Percentiles rank a stretch among this genome's conserved stretches.
Conservation (phyloP, 2,329 filamentous ascomycete species). For the Fusarium burgessii region DNA sequence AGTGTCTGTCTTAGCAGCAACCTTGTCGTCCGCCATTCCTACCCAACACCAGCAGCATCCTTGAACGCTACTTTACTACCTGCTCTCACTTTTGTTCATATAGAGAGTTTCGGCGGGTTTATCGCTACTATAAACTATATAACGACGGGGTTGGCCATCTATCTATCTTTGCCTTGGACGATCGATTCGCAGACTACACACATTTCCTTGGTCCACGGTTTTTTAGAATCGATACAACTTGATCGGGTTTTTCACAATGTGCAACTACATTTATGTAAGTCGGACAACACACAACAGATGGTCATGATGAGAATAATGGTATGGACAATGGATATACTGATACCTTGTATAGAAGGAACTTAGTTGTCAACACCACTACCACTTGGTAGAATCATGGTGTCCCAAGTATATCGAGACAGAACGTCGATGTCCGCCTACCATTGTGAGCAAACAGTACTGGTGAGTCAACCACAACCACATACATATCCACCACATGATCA, state of each 20-base stretch:
- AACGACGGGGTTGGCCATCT: neutral
- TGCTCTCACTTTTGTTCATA: slow-evolving; percentile 13
- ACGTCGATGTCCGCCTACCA: slow-evolving; percentile 56
- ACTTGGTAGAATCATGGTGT: slow-evolving; percentile 61
- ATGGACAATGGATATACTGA: slow-evolving; percentile 26
- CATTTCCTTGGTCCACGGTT: neutral
- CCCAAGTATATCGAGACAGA: slow-evolving; percentile 60
- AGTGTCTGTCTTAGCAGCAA: slow-evolving; percentile 18
- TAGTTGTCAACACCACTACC: slow-evolving; percentile 64
- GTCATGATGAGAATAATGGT: neutral
- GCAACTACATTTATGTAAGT: slow-evolving; percentile 64
- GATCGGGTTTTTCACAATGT: slow-evolving; percentile 53
- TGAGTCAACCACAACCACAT: slow-evolving; percentile 44
- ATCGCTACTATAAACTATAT: neutral
- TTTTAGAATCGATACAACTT: slow-evolving; percentile 6
- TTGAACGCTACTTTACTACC: slow-evolving; percentile 14
- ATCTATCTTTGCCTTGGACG: neutral
- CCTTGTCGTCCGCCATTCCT: slow-evolving; percentile 14
- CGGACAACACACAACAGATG: neutral
- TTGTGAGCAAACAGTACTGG: slow-evolving; percentile 61
- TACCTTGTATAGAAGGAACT: slow-evolving; percentile 58
- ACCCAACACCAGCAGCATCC: slow-evolving; percentile 10
- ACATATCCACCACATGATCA: slow-evolving; percentile 1
- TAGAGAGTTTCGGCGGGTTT: slow-evolving; percentile 1
- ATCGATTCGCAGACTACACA: neutral